phyloP scores from a whole-genome alignment of 2,329 filamentous ascomycete genomes.

The Xylaria sp. region DNA sequence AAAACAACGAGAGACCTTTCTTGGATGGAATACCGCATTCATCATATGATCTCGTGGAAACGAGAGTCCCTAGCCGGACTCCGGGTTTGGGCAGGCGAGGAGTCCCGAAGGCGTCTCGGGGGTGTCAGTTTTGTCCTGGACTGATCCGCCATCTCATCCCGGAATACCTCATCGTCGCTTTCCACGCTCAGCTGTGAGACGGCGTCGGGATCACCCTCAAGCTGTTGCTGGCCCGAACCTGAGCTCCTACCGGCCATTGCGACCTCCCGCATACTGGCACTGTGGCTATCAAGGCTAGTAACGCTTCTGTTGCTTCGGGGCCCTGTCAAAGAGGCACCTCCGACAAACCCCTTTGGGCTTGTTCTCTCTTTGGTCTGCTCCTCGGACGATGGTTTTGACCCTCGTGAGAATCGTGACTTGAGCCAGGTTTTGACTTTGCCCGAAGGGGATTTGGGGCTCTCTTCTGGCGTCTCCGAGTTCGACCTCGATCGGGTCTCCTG shows the following conservation, averaged over 20 bases:
- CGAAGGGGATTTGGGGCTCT: constrained; percentile 43
- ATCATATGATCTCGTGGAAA: constrained; percentile 67
- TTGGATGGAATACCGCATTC: not conserved
- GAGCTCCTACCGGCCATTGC: constrained; percentile 56
- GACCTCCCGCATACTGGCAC: constrained; percentile 59
- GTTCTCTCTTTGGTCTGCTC: constrained; percentile 46
- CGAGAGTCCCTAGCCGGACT: constrained; percentile 68
- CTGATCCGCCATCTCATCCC: constrained; percentile 56
- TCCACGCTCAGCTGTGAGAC: constrained; percentile 48
- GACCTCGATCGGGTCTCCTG: constrained; percentile 23
- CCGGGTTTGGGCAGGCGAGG: constrained; percentile 53
- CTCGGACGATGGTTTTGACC: constrained; percentile 55
- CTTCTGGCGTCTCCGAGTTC: constrained; percentile 35
- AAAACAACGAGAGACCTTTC: not conserved
- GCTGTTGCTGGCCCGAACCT: constrained; percentile 33
- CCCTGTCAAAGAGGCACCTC: constrained; percentile 60
- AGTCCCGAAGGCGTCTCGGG: constrained; percentile 53
- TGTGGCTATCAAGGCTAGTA: constrained; percentile 56
- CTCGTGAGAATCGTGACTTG: constrained; percentile 63
- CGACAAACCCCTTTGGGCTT: constrained; percentile 59
- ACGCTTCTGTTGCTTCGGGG: constrained; percentile 57
- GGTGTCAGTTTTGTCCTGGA: constrained; percentile 54
- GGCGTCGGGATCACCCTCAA: constrained; percentile 41
- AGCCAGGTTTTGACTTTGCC: constrained; percentile 64
- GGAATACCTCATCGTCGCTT: constrained; percentile 54